These are phyloP conservation scores for Adiantum capillusveneris DNA, from an alignment of 75 land plant species.

Conservation along the genomic window DNA sequence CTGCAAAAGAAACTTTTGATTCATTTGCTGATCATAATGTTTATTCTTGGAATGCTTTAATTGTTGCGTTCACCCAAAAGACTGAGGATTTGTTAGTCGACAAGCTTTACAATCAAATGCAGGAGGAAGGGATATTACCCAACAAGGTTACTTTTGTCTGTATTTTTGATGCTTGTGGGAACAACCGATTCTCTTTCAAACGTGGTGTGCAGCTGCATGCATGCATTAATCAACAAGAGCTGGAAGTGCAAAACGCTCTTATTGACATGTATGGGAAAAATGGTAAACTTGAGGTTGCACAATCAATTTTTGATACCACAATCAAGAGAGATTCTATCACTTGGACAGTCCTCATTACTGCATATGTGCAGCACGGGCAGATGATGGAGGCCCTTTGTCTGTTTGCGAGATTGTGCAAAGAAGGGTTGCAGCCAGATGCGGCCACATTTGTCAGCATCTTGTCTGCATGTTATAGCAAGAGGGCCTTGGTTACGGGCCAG, in stretches of 20 bases:
- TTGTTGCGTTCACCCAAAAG: conserved; percentile 33
- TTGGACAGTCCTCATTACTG: conserved; percentile 2
- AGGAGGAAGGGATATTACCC: conserved; percentile 26
- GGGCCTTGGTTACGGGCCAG: not conserved
- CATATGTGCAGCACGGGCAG: conserved; percentile 3
- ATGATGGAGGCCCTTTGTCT: not conserved
- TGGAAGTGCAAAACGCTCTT: conserved; percentile 4
- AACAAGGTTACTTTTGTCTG: conserved; percentile 46
- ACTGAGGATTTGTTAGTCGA: conserved; percentile 30
- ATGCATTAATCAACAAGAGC: not conserved
- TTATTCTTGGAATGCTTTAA: conserved; percentile 57
- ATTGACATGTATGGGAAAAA: conserved; percentile 6
- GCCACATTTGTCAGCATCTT: conserved; percentile 14
- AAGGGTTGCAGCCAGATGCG: conserved; percentile 11
- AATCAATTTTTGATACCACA: not conserved
- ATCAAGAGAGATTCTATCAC: conserved; percentile 2
- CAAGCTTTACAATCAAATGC: conserved; percentile 30
- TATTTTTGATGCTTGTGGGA: conserved; percentile 37
- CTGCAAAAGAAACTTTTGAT: conserved; percentile 32
- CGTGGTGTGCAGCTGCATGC: not conserved
- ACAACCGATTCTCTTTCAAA: not conserved
- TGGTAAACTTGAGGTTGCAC: not conserved
- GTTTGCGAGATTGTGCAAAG: not conserved
- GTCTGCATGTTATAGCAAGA: conserved; percentile 11
- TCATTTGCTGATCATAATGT: conserved; percentile 26